phyloP scores from a whole-genome alignment of 192 early-diverging fungal genomes.

The Umbelopsis sp. region DNA sequence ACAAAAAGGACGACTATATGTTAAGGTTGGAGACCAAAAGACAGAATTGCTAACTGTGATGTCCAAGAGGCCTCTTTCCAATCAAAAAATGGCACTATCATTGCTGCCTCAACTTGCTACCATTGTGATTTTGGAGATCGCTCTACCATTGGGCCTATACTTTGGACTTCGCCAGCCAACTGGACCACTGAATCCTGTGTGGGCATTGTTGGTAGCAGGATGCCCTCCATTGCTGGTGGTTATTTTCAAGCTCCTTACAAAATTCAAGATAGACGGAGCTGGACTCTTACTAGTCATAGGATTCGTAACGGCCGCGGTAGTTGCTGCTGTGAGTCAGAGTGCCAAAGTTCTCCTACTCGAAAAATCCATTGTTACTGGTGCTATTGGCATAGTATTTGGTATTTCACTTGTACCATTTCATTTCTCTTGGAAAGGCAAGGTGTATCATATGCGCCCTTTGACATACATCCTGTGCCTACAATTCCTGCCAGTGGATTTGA shows the following conservation, averaged over 20 bases:
- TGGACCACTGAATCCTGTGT: slow-evolving; percentile 5
- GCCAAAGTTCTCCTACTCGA: background rate
- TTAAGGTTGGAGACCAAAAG: background rate
- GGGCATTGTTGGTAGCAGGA: background rate
- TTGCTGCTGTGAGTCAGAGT: background rate
- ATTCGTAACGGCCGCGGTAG: background rate
- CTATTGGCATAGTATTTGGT: background rate
- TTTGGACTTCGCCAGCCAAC: slow-evolving; percentile 9
- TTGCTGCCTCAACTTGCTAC: background rate
- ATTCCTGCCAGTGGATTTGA: background rate
- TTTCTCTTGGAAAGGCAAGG: background rate
- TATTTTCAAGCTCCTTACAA: background rate
- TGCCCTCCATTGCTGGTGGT: background rate
- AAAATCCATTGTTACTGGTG: slow-evolving; percentile 5
- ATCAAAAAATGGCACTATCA: background rate
- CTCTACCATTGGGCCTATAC: background rate
- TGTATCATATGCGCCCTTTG: background rate
- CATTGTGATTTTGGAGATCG: background rate
- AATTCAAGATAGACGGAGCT: background rate
- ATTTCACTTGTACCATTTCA: background rate
- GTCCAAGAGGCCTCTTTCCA: background rate
- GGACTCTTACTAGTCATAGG: background rate
- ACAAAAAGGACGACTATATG: background rate
- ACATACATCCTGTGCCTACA: background rate
- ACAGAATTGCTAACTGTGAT: background rate